Conservation (phyloP, 2,329 filamentous ascomycete genomes). For the Proliferodiscus dingleyae region DNA sequence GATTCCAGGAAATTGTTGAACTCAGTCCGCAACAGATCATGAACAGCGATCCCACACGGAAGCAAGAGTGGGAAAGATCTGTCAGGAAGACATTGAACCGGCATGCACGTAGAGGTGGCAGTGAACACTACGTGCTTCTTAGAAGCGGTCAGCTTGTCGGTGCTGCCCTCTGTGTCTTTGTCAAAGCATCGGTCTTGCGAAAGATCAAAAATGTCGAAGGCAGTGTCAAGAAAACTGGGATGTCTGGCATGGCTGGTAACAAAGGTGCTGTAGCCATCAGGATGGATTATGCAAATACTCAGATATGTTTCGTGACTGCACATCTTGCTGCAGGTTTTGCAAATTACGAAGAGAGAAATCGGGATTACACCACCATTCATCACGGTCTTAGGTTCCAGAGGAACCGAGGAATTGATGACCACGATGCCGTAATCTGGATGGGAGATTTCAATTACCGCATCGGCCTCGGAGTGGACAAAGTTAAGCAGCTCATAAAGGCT, state of each 20-base stretch:
- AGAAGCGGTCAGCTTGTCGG: conserved; percentile 92
- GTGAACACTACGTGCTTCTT: conserved; percentile 80
- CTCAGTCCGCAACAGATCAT: conserved; percentile 97
- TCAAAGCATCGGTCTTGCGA: conserved; percentile 69
- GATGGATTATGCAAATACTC: conserved; percentile 89
- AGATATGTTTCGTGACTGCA: conserved; percentile 91
- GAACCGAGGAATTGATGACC: conserved; percentile 86
- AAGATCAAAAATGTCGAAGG: conserved; percentile 97
- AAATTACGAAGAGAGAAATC: conserved; percentile 94
- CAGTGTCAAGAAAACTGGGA: conserved; percentile 85
- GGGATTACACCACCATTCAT: conserved; percentile 68
- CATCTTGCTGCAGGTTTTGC: conserved; percentile 94
- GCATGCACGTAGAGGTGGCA: conserved; percentile 58
- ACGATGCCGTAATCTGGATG: conserved; percentile 85
- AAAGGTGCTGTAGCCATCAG: conserved; percentile 96
- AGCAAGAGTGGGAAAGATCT: conserved; percentile 79
- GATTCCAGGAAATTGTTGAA: conserved; percentile 98
- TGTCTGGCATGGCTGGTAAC: conserved; percentile 96
- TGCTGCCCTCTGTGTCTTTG: conserved; percentile 86
- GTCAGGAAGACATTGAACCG: conserved; percentile 74
- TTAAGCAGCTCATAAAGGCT: conserved; percentile 67
- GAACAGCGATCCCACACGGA: conserved; percentile 87
- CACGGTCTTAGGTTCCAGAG: conserved; percentile 85
- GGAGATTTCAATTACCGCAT: conserved; percentile 99
- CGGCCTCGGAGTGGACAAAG: conserved; percentile 72